phyloP scores from a whole-genome alignment of 73 alveolate species.

The Blepharisma japonicum region DNA sequence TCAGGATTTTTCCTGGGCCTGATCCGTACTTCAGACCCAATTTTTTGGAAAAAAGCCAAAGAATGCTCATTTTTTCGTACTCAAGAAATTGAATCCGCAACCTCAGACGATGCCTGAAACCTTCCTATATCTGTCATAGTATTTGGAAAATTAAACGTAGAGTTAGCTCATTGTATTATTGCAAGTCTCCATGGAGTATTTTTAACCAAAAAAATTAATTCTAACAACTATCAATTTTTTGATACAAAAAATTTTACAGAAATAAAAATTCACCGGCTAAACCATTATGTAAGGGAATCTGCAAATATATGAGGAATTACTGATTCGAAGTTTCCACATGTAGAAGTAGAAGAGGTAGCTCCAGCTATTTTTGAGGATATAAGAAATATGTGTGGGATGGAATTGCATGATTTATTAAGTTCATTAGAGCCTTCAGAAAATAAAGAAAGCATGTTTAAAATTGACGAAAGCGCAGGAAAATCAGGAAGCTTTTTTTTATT shows the following conservation, averaged over 20 bases:
- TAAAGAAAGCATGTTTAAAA: conserved; percentile 28
- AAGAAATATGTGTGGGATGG: too few relatives aligned
- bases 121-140: neutral
- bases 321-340: too few relatives aligned
- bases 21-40: neutral
- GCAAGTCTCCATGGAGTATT: neutral
- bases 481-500: conserved; percentile 79
- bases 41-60: neutral
- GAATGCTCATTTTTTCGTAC: neutral
- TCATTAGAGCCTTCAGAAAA: conserved; percentile 52
- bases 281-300: too few relatives aligned
- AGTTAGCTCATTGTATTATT: neutral
- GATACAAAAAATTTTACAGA: too few relatives aligned
- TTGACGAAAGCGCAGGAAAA: conserved; percentile 63
- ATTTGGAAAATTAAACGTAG: neutral
- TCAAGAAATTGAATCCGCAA: neutral
- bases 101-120: conserved; percentile 9
- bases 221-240: neutral
- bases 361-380: too few relatives aligned
- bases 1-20: neutral
- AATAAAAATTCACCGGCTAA: too few relatives aligned
- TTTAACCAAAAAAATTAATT: neutral
- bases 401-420: neutral
- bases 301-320: too few relatives aligned
- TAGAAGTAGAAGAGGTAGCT: too few relatives aligned